phyloP scores from a whole-genome alignment of 1,139 yeast genomes.

The Yamadazyma buinensis region DNA sequence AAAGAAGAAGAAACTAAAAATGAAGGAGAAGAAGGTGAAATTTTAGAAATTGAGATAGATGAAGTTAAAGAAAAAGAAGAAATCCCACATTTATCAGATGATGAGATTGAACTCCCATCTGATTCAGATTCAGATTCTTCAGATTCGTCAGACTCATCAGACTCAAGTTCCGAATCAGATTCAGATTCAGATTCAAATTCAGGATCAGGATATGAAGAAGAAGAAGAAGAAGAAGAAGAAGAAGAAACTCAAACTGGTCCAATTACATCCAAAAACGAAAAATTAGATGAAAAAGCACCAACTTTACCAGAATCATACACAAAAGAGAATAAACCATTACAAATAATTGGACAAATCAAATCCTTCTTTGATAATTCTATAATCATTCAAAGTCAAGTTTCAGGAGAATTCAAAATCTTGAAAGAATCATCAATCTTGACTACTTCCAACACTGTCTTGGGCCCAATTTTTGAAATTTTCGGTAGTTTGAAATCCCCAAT shows the following conservation, averaged over 20 bases:
- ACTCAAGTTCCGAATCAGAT: constrained; percentile 7
- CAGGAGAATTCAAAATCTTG: constrained; percentile 83
- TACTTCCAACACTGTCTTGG: constrained; percentile 72
- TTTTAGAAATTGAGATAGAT: neutral
- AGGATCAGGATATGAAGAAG: constrained; percentile 16
- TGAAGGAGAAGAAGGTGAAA: neutral
- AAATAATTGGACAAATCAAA: constrained; percentile 67
- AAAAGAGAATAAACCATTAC: constrained; percentile 62
- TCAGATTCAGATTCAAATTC: constrained; percentile 21
- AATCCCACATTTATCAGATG: constrained; percentile 22
- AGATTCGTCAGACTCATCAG: constrained; percentile 9
- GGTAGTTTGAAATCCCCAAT: constrained; percentile 86
- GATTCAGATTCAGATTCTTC: neutral
- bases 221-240: constrained; percentile 28
- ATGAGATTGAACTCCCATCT: constrained; percentile 16
- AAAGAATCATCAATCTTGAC: constrained; percentile 82
- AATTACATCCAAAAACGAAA: constrained; percentile 74
- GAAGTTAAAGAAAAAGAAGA: constrained; percentile 3
- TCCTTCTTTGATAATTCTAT: constrained; percentile 71
- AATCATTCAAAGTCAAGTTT: constrained; percentile 66
- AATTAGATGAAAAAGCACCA: constrained; percentile 65
- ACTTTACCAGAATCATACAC: constrained; percentile 63
- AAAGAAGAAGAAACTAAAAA: neutral
- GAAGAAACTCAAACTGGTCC: constrained; percentile 51
- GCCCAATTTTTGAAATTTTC: constrained; percentile 83